Conservation (phyloP, 2,329 filamentous ascomycete species). For the Aspergillus sp. region DNA sequence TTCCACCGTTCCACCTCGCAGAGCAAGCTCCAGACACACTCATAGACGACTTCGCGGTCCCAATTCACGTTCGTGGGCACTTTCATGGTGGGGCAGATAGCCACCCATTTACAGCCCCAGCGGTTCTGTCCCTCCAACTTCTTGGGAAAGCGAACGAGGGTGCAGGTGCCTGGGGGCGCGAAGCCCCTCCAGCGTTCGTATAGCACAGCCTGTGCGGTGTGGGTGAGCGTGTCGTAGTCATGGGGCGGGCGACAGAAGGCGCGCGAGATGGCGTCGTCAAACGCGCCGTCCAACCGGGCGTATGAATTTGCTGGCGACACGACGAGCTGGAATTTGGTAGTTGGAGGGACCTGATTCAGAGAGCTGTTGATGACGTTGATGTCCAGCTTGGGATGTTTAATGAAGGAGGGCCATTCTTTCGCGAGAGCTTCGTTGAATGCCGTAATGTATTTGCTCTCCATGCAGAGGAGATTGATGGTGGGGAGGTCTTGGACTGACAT, state of each 20-base stretch:
- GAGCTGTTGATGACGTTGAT: constrained; percentile 32
- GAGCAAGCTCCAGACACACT: constrained; percentile 54
- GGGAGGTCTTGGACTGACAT: constrained; percentile 33
- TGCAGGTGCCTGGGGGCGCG: constrained; percentile 52
- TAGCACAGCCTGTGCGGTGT: constrained; percentile 44
- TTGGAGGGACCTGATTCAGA: constrained; percentile 38
- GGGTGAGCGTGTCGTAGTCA: constrained; percentile 50
- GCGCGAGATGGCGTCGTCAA: constrained; percentile 55
- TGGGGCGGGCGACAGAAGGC: constrained; percentile 44
- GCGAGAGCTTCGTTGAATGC: constrained; percentile 42
- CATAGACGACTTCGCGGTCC: constrained; percentile 55
- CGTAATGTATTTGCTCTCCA: constrained; percentile 35
- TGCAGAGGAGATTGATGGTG: constrained; percentile 44
- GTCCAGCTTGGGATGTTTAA: constrained; percentile 36
- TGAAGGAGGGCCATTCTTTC: constrained; percentile 30
- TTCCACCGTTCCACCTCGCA: constrained; percentile 52
- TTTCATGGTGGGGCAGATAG: constrained; percentile 56
- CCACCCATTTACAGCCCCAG: constrained; percentile 46
- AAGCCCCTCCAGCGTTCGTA: constrained; percentile 52
- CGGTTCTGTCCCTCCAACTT: constrained; percentile 38
- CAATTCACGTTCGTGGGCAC: constrained; percentile 45
- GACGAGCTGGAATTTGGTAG: constrained; percentile 47
- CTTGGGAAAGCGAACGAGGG: constrained; percentile 46
- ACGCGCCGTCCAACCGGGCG: constrained; percentile 54
- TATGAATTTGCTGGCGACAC: constrained; percentile 58